These are phyloP conservation scores for Noccaea caerulescens DNA, from an alignment of 345 rosid genomes.

Conservation along the genomic window DNA sequence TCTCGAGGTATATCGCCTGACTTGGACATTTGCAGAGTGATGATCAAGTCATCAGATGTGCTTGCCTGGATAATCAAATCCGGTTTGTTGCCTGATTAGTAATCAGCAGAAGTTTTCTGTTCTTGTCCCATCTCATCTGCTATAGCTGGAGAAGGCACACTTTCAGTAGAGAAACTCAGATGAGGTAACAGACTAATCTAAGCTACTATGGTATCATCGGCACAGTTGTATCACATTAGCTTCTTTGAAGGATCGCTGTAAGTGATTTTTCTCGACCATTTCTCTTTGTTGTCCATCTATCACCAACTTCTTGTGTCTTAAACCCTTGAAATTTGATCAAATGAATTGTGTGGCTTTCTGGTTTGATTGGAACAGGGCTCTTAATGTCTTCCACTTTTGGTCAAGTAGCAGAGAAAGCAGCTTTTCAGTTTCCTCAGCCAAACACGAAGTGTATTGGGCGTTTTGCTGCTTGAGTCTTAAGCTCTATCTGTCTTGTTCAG, in stretches of 20 bases:
- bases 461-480: constrained; percentile 1
- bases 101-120: constrained; percentile 26
- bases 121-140: constrained; percentile 7
- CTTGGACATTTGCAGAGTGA: constrained; percentile 55
- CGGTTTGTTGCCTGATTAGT: constrained; percentile 48
- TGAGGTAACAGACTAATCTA: constrained; percentile 29
- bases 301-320: neutral
- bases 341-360: neutral
- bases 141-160: constrained; percentile 25
- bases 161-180: constrained; percentile 19
- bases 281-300: constrained; percentile 1
- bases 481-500: neutral
- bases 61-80: constrained; percentile 56
- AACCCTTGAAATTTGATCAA: neutral
- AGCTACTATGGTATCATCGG: constrained; percentile 19
- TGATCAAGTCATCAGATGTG: constrained; percentile 54
- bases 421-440: constrained; percentile 3
- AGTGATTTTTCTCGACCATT: constrained; percentile 29
- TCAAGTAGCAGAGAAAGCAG: neutral
- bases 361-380: neutral
- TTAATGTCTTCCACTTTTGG: constrained; percentile 4
- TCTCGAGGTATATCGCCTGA: constrained; percentile 61
- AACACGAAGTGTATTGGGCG: neutral
- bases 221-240: neutral
- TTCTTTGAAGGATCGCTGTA: neutral